Conservation (phyloP, 2,329 filamentous ascomycete genomes). For the Lasiodiplodia theobromae region DNA sequence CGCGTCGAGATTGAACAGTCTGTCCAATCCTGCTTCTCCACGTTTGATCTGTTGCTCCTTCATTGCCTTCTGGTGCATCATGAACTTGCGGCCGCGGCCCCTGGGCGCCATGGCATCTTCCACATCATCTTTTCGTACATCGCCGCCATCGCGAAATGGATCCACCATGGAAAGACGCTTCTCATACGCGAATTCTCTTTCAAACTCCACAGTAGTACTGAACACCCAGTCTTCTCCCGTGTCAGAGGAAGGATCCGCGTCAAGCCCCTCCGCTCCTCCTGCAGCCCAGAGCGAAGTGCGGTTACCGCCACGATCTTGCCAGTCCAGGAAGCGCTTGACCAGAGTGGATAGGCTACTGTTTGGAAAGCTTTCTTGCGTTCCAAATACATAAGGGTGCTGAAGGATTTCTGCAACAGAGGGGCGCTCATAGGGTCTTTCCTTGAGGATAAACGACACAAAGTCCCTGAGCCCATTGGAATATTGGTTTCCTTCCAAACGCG, state of each 20-base stretch:
- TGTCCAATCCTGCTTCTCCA: slow-evolving; percentile 63
- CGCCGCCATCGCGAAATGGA: slow-evolving; percentile 48
- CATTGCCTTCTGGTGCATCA: slow-evolving; percentile 56
- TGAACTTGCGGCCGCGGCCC: slow-evolving; percentile 16
- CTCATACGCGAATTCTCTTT: slow-evolving; percentile 58
- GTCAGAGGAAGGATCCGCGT: slow-evolving; percentile 50
- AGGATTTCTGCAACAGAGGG: slow-evolving; percentile 75
- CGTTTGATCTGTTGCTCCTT: slow-evolving; percentile 65
- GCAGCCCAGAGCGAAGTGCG: slow-evolving; percentile 70
- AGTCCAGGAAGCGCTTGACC: slow-evolving; percentile 75
- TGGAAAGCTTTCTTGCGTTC: slow-evolving; percentile 69
- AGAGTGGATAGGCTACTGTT: slow-evolving; percentile 69
- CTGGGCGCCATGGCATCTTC: slow-evolving; percentile 5
- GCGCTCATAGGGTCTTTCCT: slow-evolving; percentile 71
- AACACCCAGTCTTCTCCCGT: slow-evolving; percentile 69
- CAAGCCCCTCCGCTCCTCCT: slow-evolving; percentile 62
- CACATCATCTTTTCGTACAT: background rate
- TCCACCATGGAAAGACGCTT: slow-evolving; percentile 55
- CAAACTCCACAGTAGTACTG: slow-evolving; percentile 68
- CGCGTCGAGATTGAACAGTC: slow-evolving; percentile 63
- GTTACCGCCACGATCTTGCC: slow-evolving; percentile 77
- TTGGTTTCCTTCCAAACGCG: slow-evolving; percentile 73
- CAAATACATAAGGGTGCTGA: slow-evolving; percentile 71
- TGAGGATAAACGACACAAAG: slow-evolving; percentile 76
- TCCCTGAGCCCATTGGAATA: slow-evolving; percentile 74